Base-by-base conservation (phyloP, 768 basidiomycete genomes). In the Russula dissimulans region DNA sequence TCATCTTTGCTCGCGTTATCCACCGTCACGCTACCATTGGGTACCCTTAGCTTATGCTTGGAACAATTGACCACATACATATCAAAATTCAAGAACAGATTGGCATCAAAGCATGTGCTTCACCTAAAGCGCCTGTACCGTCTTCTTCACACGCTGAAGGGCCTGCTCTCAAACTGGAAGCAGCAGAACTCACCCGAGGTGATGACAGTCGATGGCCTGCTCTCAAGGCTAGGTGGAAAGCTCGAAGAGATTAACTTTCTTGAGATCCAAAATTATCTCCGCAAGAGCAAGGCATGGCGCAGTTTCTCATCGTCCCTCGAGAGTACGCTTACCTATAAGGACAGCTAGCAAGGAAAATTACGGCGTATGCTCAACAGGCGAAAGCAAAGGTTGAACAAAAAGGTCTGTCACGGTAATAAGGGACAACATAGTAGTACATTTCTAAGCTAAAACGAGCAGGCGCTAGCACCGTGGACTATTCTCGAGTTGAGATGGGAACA, bases 1-100 rank as follows among this genome's bases (percentile, higher is more conserved):
- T 85, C 93, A 18, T 92, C 94, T 0, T 75, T 99, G 2, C 81
- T 99, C 9, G 89, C 91, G 1, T 77, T 97, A 34, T 91, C 95
- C 57, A 89, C 89, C 2, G 77, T 83, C 31, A 75, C 79, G 5
- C 75, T 97, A 3, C 77, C 86, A 5, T 77, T 79, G 12, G 62
- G 71, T 1, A 82, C 77, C 9, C 76, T 98, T 15, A 68, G 74
- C 1, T 77, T 76, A 3, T 89, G 92, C 0, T 74, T 89, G 4
- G 76, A 78, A 26, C 95, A 97, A 73, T 83, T 97, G 12, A 78
- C 79, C 29, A 77, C 77, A 32, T 98, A 98, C 72, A 77, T 92
- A 10, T 71, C 80, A 4, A 84, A 84, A 54, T 97, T 97, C 71
- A 82, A 82, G 42, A 84, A 78, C n/a, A 80, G 87, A 34, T 79